Conservation (phyloP, 306 rosid species). For the Lathyrus sativus region DNA sequence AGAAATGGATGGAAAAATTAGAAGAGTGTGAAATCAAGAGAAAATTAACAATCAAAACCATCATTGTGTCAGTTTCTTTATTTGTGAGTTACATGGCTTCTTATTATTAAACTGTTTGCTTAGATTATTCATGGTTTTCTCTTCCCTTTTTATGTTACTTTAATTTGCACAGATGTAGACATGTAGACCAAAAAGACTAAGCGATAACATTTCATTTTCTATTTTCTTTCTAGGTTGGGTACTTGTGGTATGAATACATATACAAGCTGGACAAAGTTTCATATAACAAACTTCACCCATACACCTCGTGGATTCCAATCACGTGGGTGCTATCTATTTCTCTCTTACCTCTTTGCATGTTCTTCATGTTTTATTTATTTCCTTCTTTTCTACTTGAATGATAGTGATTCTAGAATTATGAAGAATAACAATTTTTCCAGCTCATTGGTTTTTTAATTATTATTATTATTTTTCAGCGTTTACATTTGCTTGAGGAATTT, state of each 20-base stretch:
- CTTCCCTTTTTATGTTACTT: conserved; percentile 22
- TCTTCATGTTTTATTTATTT: conserved; percentile 16
- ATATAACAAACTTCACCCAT: conserved; percentile 90
- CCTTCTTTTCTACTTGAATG: conserved; percentile 17
- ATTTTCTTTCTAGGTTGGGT: conserved; percentile 71
- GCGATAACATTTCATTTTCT: conserved; percentile 31
- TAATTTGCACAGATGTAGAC: conserved; percentile 29
- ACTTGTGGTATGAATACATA: conserved; percentile 88
- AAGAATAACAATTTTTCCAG: conserved; percentile 4
- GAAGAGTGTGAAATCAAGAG: conserved; percentile 88
- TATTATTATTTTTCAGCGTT: conserved; percentile 62
- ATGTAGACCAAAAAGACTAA: conserved; percentile 16
- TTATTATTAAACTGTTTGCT: conserved; percentile 28
- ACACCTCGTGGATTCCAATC: conserved; percentile 99
- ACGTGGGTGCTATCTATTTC: conserved; percentile 62
- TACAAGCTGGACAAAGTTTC: conserved; percentile 97
- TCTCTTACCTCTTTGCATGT: conserved; percentile 13
- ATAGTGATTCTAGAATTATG: neutral
- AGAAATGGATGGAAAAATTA: conserved; percentile 97
- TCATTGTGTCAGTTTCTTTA: conserved; percentile 61
- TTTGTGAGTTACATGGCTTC: conserved; percentile 66
- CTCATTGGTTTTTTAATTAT: conserved; percentile 25
- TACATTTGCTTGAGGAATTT: conserved; percentile 92
- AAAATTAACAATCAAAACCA: conserved; percentile 78
- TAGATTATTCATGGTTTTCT: conserved; percentile 19